Evolutionary conservation across 2,329 filamentous ascomycete species (phyloP), one percentile per base, ranked within the genome.

Genomic region (Tolypocladium inflatum): DNA sequence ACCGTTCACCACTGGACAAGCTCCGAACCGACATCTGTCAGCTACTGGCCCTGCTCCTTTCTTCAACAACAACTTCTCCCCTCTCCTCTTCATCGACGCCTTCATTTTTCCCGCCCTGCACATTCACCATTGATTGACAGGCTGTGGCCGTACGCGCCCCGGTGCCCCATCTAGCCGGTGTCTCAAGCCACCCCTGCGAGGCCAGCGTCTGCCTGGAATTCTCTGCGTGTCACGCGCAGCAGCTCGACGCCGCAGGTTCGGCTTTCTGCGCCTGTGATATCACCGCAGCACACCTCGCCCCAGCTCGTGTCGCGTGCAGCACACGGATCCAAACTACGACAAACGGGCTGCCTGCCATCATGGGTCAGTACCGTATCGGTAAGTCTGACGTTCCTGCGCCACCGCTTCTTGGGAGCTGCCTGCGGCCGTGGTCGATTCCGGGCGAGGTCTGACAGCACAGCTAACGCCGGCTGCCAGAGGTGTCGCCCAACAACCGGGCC

Each of bases 401-500:
- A 57, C 51, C 38, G n/a, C 23, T 35, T 54, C 7, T 45, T 30
- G 26, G 30, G 8, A 13, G 30, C 41, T 38, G 37, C 30, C 7
- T 42, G 5, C 42, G 10, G 7, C 8, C 30, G 41, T 19, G 35
- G 21, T 30, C 26, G 33, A 4, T 4, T 3, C 4, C 11, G 2
- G 9, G 10, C 10, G 4, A 21, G 5, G n/a, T 11, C 41, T 13
- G 39, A 5, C 38, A 23, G 17, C 21, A 17, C 38, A 26, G 45
- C 48, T 57, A n/a, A 41, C 35, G 10, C 23, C 15, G 21, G 15
- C 42, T 11, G 37, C n/a, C 67, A 95, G 91, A 96, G 71, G 64
- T 87, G 38, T 83, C 88, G n/a, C 74, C 78, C 52, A 88, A 81
- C 69, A 83, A 80, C 66, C 88, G 91, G 59, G 90, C 92, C 56